Percentiles rank a stretch among this genome's conserved stretches.
phyloP scores from a whole-genome alignment of 2,329 filamentous ascomycete species.

The Magnaporthales sp. region DNA sequence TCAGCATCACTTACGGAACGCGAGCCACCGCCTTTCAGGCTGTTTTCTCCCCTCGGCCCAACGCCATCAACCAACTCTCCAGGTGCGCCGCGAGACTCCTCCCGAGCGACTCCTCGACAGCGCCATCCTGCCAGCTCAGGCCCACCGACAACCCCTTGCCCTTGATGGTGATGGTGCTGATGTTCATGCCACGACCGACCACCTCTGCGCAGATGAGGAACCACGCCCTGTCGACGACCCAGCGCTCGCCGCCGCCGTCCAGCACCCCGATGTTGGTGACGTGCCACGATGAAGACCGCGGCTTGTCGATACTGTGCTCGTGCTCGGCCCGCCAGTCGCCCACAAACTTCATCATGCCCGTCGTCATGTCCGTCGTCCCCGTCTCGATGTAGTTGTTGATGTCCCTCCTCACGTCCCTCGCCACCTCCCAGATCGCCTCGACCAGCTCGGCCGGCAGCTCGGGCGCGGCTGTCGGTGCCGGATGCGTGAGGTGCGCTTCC shows the following conservation, averaged over 20 bases:
- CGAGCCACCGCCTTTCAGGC: not conserved
- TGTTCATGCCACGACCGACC: not conserved
- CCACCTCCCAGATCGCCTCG: not conserved
- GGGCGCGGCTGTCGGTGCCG: not conserved
- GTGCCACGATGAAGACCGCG: not conserved
- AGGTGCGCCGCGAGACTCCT: not conserved
- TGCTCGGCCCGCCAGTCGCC: not conserved
- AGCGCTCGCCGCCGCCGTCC: not conserved
- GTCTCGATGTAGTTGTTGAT: not conserved
- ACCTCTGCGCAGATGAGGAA: not conserved
- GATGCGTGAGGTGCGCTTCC: not conserved
- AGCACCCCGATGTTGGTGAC: conserved; percentile 1
- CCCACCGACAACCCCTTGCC: not conserved
- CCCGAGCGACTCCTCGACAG: not conserved
- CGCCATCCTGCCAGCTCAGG: conserved; percentile 1
- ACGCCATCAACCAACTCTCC: not conserved
- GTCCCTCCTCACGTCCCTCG: not conserved
- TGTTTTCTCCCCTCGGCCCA: not conserved
- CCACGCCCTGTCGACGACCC: not conserved
- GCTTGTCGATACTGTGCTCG: not conserved
- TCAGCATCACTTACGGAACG: not conserved
- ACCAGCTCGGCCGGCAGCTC: not conserved
- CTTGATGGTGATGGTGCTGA: not conserved
- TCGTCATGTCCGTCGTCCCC: not conserved
- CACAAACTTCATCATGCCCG: not conserved